Evolutionary conservation across 768 basidiomycete species (phyloP).

Genomic region (Russula compacta): DNA sequence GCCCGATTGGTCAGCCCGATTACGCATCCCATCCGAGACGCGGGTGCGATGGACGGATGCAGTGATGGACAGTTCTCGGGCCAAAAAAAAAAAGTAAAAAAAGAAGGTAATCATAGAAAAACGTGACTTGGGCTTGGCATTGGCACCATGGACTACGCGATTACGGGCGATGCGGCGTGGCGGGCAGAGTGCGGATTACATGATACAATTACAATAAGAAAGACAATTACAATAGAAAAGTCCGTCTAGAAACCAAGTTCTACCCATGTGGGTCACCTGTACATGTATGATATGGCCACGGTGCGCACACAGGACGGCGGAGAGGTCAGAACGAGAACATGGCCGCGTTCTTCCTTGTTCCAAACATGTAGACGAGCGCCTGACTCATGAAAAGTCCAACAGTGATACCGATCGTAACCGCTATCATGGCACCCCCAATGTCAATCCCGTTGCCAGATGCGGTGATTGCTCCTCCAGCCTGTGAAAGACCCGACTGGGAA

Average conservation of each 20-base stretch:
- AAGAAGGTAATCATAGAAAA: not conserved
- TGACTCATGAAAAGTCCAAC: constrained; percentile 86
- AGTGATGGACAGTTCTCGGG: too few species aligned
- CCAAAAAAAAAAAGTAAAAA: too few species aligned
- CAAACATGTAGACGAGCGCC: constrained; percentile 80
- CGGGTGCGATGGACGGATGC: too few species aligned
- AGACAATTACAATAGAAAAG: not conserved
- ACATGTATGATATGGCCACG: not conserved
- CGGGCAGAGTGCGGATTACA: not conserved
- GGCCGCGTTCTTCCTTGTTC: constrained; percentile 72
- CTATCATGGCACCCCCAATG: constrained; percentile 80
- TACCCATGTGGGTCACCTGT: not conserved
- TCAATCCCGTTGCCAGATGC: constrained; percentile 76
- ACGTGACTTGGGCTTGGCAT: not conserved
- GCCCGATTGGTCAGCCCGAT: too few species aligned
- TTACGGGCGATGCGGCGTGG: not conserved
- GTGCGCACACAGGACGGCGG: not conserved
- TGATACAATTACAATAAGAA: not conserved
- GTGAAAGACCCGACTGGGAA: constrained; percentile 68
- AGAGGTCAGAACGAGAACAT: constrained; percentile 65
- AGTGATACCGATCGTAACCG: constrained; percentile 86
- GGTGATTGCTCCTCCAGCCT: constrained; percentile 59
- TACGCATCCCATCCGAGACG: too few species aligned
- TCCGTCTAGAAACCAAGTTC: not conserved
- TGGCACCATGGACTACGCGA: too few species aligned